phyloP scores from a whole-genome alignment of 208 protist species.

The Acanthamoeba triangularis region DNA sequence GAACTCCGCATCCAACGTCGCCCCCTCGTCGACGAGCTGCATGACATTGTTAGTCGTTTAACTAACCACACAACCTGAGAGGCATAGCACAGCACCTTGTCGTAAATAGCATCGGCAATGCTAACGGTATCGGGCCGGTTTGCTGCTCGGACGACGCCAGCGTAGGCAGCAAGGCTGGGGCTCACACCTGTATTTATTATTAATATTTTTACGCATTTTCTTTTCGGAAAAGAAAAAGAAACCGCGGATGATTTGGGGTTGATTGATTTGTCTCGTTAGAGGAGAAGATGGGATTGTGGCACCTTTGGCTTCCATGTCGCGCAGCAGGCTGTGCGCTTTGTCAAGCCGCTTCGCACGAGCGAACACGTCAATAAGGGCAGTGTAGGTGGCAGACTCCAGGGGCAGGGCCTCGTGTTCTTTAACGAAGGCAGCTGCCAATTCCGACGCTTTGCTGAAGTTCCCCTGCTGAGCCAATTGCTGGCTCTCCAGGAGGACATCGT shows the following conservation, averaged over 20 bases:
- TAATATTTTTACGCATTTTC: too few species aligned
- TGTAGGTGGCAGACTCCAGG: not conserved
- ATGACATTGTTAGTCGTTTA: not conserved
- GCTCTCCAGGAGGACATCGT: not conserved
- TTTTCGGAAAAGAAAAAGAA: too few species aligned
- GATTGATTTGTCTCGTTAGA: not conserved
- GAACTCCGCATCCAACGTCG: not conserved
- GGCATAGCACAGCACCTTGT: not conserved
- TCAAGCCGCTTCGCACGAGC: not conserved
- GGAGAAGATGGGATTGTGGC: not conserved
- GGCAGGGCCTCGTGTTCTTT: not conserved
- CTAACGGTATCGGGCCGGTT: not conserved
- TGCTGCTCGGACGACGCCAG: not conserved
- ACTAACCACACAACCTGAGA: not conserved
- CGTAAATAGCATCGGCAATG: not conserved
- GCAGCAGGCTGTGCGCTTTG: not conserved
- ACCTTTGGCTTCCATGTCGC: not conserved
- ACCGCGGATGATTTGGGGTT: too few species aligned
- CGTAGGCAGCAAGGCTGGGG: not conserved
- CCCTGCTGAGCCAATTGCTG: not conserved
- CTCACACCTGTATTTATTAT: not conserved
- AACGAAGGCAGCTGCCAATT: not conserved
- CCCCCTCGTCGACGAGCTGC: constrained; percentile 36
- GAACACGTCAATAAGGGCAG: not conserved
- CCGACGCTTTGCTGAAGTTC: not conserved